Evolutionary conservation across 805 yeast genomes (phyloP).

Genomic region (Jamesozyma gamospora): DNA sequence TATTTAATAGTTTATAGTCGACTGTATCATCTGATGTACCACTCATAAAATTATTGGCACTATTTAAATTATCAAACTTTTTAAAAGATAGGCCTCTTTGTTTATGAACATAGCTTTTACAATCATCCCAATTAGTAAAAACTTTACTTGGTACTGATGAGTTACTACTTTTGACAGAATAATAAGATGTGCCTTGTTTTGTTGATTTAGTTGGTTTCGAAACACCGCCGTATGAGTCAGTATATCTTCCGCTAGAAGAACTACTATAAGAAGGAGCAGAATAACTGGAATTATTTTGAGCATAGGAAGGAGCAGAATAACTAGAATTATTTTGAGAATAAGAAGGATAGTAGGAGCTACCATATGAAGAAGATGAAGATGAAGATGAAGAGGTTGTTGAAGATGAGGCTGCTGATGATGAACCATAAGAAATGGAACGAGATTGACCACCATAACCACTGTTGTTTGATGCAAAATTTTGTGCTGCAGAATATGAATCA

Average conservation of each 20-base stretch:
- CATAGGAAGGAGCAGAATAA: neutral
- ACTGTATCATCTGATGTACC: slow-evolving; percentile 9
- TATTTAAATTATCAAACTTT: slow-evolving; percentile 30
- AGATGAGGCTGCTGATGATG: neutral
- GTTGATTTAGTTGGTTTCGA: neutral
- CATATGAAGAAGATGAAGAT: neutral
- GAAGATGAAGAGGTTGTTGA: neutral
- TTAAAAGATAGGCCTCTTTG: slow-evolving; percentile 34
- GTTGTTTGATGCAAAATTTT: slow-evolving; percentile 23
- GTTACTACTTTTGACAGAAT: slow-evolving; percentile 29
- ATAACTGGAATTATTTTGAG: neutral
- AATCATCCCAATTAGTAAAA: slow-evolving; percentile 27
- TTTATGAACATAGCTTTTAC: slow-evolving; percentile 24
- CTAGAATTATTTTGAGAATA: neutral
- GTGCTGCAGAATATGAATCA: slow-evolving; percentile 39
- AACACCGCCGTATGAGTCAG: neutral
- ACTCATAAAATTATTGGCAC: slow-evolving; percentile 28
- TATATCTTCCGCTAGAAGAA: neutral
- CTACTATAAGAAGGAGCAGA: neutral
- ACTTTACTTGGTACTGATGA: slow-evolving; percentile 20
- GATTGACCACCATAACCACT: neutral
- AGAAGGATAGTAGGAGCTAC: neutral
- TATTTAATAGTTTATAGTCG: slow-evolving; percentile 18
- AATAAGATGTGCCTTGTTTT: slow-evolving; percentile 10
- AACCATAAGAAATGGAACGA: neutral